Base-by-base conservation (phyloP, 805 yeast species). In the Lipomyces sp. region DNA sequence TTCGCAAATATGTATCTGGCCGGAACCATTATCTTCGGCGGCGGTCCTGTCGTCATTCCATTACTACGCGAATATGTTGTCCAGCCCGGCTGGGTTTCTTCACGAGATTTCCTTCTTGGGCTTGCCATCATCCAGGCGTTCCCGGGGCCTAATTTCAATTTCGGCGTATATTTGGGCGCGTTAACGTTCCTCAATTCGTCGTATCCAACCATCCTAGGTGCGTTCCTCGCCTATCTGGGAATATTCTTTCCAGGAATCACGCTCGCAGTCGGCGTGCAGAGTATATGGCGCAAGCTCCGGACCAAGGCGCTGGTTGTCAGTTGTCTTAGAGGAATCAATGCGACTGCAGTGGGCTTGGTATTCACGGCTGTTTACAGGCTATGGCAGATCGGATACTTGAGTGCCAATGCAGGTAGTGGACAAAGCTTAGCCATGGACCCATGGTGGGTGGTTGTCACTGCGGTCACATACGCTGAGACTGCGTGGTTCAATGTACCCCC, bases 31-130 rank as follows among this genome's bases (percentile, higher is more conserved):
- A 65, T 65, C 50, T 65, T 65, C 50, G 68, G 68, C 37, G 68
- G 68, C 39, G 68, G 68, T 4, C 68, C 68, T 3, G 68, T 65
- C 15, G 68, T 65, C n/a, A 62, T 65, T 39, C 68, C 68, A 8
- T 42, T 65, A 10, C 54, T 65, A 32, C 65, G 68, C n/a, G 65
- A 57, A 33, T 65, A 65, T 35, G 55, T 59, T n/a, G 68, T 65
- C 32, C 53, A 57, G 24, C 59, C 57, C 35, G 68, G 68, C 32
- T 65, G 68, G 68, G 68, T 65, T 4, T 53, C 65, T 4, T 30
- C 65, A 3, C 68, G 68, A 13, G 68, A 65, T 32, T 65, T 65
- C 34, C 45, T 58, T 1, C 51, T 65, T 32, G 68, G 68, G 30
- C 57, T 65, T 11, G 68, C 68, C 10, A 37, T 65, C 32, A 51